Base-by-base conservation (phyloP, 345 rosid genomes). In the Crucihimalaya himalaica region DNA sequence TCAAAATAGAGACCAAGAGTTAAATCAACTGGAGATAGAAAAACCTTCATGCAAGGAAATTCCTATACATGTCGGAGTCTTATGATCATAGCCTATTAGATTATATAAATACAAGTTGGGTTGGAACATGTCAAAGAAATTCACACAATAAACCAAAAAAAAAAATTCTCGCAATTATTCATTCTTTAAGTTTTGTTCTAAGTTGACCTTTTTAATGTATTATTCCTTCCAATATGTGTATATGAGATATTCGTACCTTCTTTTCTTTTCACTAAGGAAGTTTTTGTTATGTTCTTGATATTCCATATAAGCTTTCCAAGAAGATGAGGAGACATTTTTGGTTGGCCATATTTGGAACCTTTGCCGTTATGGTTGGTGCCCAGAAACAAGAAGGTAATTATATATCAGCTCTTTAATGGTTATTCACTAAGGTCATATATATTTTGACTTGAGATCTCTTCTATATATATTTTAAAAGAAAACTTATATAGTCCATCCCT, bases 311-410 rank as follows among this genome's bases (percentile, higher is more conserved):
- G 4, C 23, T 46, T 18, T 18, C 23, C 47, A 46, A 46, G 51
- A 46, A 46, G 12, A 46, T 46, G 78, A 65, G 8, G 51, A 56
- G 9, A 8, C 58, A 16, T 65, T 29, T 73, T 46, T 18, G 55
- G 31, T 66, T 74, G 42, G 71, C 31, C 52, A 21, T 74, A 4
- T 25, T 74, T 47, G 78, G 59, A 34, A 66, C 19, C 9, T 74
- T 56, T 25, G 18, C 6, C 52, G 18, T 58, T 46, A 25, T 73
- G 5, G 66, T 55, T 43, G 66, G 29, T 35, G 57, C 71, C 8
- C 71, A 73, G 11, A 54, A 27, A 21, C 77, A 73, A 65, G 71
- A 73, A 45, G 77, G 77, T 73, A 50, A 72, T n/a, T n/a, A 42
- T 28, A 13, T 20, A 19, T 47, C 14, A 43, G 0, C 18, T 47